Evolutionary conservation across 2,329 filamentous ascomycete species (phyloP), one percentile per base, ranked within the genome.

Genomic region (Diaporthe australafricana): DNA sequence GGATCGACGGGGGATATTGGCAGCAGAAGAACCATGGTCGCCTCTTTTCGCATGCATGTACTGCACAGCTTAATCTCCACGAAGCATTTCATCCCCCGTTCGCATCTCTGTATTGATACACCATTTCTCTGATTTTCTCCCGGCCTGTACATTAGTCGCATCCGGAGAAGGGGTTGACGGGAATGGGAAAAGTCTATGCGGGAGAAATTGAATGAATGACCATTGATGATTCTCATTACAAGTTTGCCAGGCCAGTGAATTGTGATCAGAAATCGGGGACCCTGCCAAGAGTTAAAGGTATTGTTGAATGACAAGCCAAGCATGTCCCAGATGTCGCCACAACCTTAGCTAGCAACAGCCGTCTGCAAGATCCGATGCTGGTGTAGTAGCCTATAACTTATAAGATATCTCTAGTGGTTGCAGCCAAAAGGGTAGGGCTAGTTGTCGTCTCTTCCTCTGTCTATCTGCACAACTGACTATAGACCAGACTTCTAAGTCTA

Each of bases 141-240:
- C 76, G 76, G 78, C 72, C 72, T 81, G 79, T 80, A 81, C 79
- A 79, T 75, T 80, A 80, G 79, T 78, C 77, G 78, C 78, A 70
- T 72, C 68, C 77, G 75, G 74, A 76, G 74, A 76, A 75, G 72
- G 78, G 70, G 42, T 69, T 48, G 48, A 65, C 47, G 60, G 73
- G 69, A 68, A 66, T 42, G 70, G 73, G 68, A 75, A 75, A 75
- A 73, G 71, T 75, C 62, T 50, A 57, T 65, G 57, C 62, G 40
- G 66, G 67, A 62, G 68, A 67, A 55, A 55, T 67, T 70, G 52
- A 73, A 55, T 72, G 65, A 73, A 62, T 68, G 57, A 50, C 42
- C 30, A 27, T 55, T 74, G 68, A 70, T 40, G 65, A 69, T 55
- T 65, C 30, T 65, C 8, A 38, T 6, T 9, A 35, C 45, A 35